Percentiles rank a stretch among this genome's conserved stretches.
Conservation (phyloP, 2,329 filamentous ascomycete genomes). For the Fusarium mexicanum region DNA sequence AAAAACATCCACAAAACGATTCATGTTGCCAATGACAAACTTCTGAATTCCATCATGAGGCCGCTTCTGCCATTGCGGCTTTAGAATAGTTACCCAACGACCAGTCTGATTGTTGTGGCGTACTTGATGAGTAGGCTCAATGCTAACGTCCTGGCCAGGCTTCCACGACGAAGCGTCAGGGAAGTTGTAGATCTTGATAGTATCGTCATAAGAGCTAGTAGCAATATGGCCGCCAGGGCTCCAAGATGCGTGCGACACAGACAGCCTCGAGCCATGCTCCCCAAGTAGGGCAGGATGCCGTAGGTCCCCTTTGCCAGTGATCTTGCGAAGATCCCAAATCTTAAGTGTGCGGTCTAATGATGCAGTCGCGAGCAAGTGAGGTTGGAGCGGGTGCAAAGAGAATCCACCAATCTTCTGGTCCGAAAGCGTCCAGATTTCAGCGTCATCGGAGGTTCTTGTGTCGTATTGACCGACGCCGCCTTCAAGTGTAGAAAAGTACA, state of each 20-base stretch:
- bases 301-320: constrained; percentile 69
- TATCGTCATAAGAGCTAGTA: constrained; percentile 94
- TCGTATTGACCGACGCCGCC: constrained; percentile 86
- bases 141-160: constrained; percentile 67
- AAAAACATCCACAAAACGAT: constrained; percentile 93
- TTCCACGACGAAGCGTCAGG: constrained; percentile 68
- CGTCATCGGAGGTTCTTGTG: constrained; percentile 66
- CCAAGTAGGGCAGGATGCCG: constrained; percentile 76
- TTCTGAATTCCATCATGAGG: constrained; percentile 84
- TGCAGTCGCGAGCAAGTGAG: constrained; percentile 87
- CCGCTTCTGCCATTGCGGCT: constrained; percentile 86
- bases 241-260: constrained; percentile 93
- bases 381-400: constrained; percentile 79
- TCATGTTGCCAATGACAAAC: constrained; percentile 97
- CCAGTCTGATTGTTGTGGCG: constrained; percentile 96
- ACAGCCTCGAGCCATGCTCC: constrained; percentile 83
- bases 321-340: constrained; percentile 90
- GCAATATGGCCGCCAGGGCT: constrained; percentile 85
- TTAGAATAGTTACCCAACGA: constrained; percentile 86
- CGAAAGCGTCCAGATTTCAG: constrained; percentile 77
- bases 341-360: constrained; percentile 90
- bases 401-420: constrained; percentile 98
- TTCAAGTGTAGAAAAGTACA: constrained; percentile 89
- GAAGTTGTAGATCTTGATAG: constrained; percentile 90
- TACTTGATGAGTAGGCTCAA: constrained; percentile 75